A percentile compares a stretch with the other conserved stretches of the same genome.
phyloP scores from a whole-genome alignment of 192 early-diverging fungal genomes.

The Backusella morwellensis region DNA sequence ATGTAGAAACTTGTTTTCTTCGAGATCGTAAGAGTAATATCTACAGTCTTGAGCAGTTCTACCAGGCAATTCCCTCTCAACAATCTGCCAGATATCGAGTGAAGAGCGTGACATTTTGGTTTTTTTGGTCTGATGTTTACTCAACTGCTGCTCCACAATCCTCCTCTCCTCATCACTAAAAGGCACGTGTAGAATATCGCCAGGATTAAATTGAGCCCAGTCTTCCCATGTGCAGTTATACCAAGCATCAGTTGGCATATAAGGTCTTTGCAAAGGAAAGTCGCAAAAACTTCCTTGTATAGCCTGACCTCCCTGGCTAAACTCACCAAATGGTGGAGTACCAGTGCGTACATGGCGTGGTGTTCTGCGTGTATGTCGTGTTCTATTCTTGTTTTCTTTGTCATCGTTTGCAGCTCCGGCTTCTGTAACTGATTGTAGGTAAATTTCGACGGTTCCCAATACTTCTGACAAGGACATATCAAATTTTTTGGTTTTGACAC shows the following conservation, averaged over 20 bases:
- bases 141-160: neutral
- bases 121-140: neutral
- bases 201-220: constrained; percentile 20
- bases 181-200: constrained; percentile 11
- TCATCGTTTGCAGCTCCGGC: neutral
- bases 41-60: constrained; percentile 11
- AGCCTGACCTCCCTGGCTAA: neutral
- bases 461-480: neutral
- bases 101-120: neutral
- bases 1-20: neutral
- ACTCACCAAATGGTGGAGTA: neutral
- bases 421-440: neutral
- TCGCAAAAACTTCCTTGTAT: neutral
- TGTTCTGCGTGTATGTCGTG: neutral
- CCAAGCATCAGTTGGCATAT: constrained; percentile 17
- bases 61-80: neutral
- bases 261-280: constrained; percentile 2
- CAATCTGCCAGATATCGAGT: neutral
- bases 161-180: constrained; percentile 7
- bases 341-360: neutral
- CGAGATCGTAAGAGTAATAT: neutral
- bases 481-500: neutral
- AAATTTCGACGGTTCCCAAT: neutral
- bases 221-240: constrained; percentile 24
- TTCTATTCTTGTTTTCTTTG: neutral